These are phyloP conservation scores for Phialophora tarda DNA, from an alignment of 2,329 filamentous ascomycete genomes.

Conservation along the genomic window DNA sequence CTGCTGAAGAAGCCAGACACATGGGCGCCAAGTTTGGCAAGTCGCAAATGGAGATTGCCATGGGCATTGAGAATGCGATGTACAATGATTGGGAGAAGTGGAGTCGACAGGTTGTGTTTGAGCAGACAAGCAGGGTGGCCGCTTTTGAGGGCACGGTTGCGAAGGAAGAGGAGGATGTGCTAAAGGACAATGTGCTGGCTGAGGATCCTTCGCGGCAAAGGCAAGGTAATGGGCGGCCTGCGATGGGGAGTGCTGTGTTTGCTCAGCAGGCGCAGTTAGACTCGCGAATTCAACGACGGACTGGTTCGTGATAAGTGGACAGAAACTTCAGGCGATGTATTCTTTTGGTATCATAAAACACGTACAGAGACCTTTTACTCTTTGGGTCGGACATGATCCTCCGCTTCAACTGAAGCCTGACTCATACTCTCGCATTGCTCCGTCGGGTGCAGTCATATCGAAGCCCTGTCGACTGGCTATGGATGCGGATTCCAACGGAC, in stretches of 20 bases:
- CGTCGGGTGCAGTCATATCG: neutral
- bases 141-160: slow-evolving; percentile 46
- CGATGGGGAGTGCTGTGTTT: slow-evolving; percentile 27
- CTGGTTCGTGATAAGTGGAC: slow-evolving; percentile 5
- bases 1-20: slow-evolving; percentile 82
- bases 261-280: slow-evolving; percentile 30
- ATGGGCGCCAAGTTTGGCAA: slow-evolving; percentile 90
- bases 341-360: neutral
- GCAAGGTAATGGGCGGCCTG: slow-evolving; percentile 15
- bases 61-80: slow-evolving; percentile 78
- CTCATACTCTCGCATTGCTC: neutral
- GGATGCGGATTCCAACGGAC: neutral
- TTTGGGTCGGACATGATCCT: neutral
- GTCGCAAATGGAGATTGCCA: slow-evolving; percentile 73
- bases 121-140: slow-evolving; percentile 55
- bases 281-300: slow-evolving; percentile 18
- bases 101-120: slow-evolving; percentile 64
- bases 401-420: neutral
- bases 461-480: neutral
- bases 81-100: slow-evolving; percentile 87
- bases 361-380: neutral
- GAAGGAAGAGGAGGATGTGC: slow-evolving; percentile 29
- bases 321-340: neutral
- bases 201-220: slow-evolving; percentile 2
- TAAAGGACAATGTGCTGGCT: slow-evolving; percentile 20